Percentiles rank a stretch among this genome's conserved stretches.
These are phyloP conservation scores for Hymenoscyphus fructigenus DNA, from an alignment of 2,329 filamentous ascomycete genomes.

Conservation along the genomic window DNA sequence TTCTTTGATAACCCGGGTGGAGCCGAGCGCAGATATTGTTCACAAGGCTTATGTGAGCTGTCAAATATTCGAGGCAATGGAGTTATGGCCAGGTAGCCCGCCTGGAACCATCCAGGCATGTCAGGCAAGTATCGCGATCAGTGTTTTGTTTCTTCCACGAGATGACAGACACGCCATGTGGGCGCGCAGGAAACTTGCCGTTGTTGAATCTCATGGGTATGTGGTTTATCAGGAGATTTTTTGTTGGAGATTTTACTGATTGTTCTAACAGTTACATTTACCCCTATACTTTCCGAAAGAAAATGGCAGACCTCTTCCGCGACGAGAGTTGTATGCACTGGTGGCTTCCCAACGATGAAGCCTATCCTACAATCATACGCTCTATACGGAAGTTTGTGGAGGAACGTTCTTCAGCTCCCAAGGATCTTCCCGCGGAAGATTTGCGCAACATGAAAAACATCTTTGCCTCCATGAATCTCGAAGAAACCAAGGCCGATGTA, in stretches of 20 bases:
- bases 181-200: constrained; percentile 75
- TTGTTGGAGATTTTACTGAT: constrained; percentile 13
- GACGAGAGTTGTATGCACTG: constrained; percentile 71
- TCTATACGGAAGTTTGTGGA: constrained; percentile 79
- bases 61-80: constrained; percentile 76
- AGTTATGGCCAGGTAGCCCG: constrained; percentile 68
- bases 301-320: constrained; percentile 74
- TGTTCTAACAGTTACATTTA: constrained; percentile 72
- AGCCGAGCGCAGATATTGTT: constrained; percentile 54
- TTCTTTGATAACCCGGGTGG: constrained; percentile 50
- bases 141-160: constrained; percentile 75
- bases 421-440: constrained; percentile 60
- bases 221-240: constrained; percentile 36
- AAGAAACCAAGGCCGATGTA: constrained; percentile 23
- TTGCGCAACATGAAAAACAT: constrained; percentile 74
- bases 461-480: constrained; percentile 62
- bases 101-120: constrained; percentile 69
- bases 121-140: constrained; percentile 74
- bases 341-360: constrained; percentile 87
- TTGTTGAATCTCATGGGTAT: constrained; percentile 77
- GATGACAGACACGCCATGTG: constrained; percentile 73
- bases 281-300: constrained; percentile 68
- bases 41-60: constrained; percentile 68
- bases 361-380: constrained; percentile 69
- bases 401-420: constrained; percentile 65